Conservation (phyloP, 2,329 filamentous ascomycete genomes). For the Chrysoporthe austroafricana region DNA sequence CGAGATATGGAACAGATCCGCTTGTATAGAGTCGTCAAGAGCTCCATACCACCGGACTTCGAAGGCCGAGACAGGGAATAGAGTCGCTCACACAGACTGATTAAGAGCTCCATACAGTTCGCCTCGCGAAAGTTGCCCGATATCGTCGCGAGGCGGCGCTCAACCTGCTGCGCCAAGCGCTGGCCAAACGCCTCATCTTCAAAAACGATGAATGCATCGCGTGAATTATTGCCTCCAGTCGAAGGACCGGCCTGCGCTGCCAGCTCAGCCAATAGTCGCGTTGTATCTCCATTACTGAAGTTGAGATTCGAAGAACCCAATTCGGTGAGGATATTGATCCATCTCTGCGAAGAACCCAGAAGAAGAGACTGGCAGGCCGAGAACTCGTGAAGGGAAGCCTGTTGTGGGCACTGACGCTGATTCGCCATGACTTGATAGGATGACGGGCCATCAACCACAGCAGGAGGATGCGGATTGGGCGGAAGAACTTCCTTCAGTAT, state of each 20-base stretch:
- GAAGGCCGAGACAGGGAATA: slow-evolving; percentile 31
- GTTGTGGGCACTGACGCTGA: slow-evolving; percentile 50
- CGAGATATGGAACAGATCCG: no score
- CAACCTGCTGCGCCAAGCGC: slow-evolving; percentile 52
- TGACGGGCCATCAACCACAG: slow-evolving; percentile 46
- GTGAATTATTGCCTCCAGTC: slow-evolving; percentile 38
- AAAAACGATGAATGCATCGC: slow-evolving; percentile 55
- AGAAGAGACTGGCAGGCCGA: slow-evolving; percentile 53
- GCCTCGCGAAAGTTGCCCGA: slow-evolving; percentile 62
- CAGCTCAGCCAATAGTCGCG: slow-evolving; percentile 54
- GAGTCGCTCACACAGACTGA: slow-evolving; percentile 53
- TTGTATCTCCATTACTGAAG: slow-evolving; percentile 58
- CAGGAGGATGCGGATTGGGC: slow-evolving; percentile 26
- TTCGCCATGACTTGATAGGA: slow-evolving; percentile 59
- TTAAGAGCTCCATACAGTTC: slow-evolving; percentile 59
- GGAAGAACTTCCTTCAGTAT: slow-evolving; percentile 29
- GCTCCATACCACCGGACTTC: neutral
- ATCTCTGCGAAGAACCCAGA: slow-evolving; percentile 50
- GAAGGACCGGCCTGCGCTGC: slow-evolving; percentile 59
- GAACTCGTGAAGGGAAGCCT: slow-evolving; percentile 56
- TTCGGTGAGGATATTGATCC: slow-evolving; percentile 52
- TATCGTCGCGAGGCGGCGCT: slow-evolving; percentile 48
- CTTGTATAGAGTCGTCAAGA: no score
- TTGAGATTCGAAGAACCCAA: slow-evolving; percentile 60
- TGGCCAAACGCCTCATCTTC: slow-evolving; percentile 53